A percentile compares a stretch with the other conserved stretches of the same genome.
phyloP scores from a whole-genome alignment of 2,329 filamentous ascomycete genomes.

The Chaetomium olivaceum region DNA sequence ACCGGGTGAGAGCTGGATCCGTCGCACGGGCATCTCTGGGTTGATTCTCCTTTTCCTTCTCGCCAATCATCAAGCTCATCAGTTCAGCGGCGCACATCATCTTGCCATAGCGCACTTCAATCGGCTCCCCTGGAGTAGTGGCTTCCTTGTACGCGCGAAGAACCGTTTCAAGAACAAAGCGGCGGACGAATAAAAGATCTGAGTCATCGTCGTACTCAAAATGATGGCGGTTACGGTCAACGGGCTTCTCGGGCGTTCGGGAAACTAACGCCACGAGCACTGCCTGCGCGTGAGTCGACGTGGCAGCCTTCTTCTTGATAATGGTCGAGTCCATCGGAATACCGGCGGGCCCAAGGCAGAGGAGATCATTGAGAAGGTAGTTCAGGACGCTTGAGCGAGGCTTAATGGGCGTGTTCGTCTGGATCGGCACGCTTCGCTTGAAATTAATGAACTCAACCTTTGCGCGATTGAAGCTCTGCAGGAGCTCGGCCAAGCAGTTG shows the following conservation, averaged over 20 bases:
- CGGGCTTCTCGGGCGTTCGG: constrained; percentile 77
- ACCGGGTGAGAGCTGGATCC: constrained; percentile 48
- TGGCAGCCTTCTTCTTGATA: constrained; percentile 82
- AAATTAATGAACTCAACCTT: constrained; percentile 99
- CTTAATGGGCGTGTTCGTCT: constrained; percentile 86
- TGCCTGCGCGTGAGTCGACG: constrained; percentile 81
- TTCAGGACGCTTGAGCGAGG: constrained; percentile 90
- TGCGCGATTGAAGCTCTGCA: constrained; percentile 87
- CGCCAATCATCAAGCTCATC: constrained; percentile 88
- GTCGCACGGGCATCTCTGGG: constrained; percentile 42
- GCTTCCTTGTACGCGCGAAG: constrained; percentile 91
- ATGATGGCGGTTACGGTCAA: constrained; percentile 57
- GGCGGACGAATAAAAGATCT: constrained; percentile 87
- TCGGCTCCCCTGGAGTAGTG: constrained; percentile 71
- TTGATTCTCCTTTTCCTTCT: constrained; percentile 63
- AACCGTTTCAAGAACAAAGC: constrained; percentile 91
- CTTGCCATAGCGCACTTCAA: constrained; percentile 84
- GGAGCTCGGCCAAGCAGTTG: constrained; percentile 84
- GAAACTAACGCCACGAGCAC: constrained; percentile 84
- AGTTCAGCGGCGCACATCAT: constrained; percentile 86
- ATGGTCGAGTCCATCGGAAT: constrained; percentile 72
- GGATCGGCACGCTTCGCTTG: constrained; percentile 83
- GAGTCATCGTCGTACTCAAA: constrained; percentile 74
- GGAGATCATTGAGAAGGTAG: constrained; percentile 82
- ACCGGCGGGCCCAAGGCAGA: constrained; percentile 60